Base-by-base conservation (phyloP, 2,329 filamentous ascomycete genomes). In the Tolypocladium cylindrosporum region DNA sequence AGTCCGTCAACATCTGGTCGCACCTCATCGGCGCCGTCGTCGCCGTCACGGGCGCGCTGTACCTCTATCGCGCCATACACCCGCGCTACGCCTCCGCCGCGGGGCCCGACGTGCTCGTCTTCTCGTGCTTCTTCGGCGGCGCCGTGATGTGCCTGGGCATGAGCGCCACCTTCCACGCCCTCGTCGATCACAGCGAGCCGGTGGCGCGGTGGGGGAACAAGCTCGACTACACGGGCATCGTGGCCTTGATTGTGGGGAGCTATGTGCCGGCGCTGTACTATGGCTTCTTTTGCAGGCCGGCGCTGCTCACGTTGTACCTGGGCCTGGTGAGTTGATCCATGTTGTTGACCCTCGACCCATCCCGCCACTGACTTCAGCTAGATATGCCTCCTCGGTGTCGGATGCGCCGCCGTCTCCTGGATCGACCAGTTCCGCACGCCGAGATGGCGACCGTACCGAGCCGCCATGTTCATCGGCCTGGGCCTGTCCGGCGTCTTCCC, bases 191-290 rank as follows among this genome's bases (percentile, higher is more conserved):
- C 72, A 94, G 89, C 21, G 83, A 85, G 42, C 73, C 74, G 1
- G 90, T 97, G 16, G 86, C 88, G 2, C 86, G 83, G 61, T 89
- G 91, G 77, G 92, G 92, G 13, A 97, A 97, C 71, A 90, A 96
- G 71, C 76, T 97, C 58, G 94, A 99, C 70, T 97, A 99, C 70
- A 84, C 93, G 6, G 94, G 94, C 8, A 99, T 99, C 65, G 90
- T 97, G 37, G 84, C 87, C 54, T 76, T 99, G 64, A 97, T 97
- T 59, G 89, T 93, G 64, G 94, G 94, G 8, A 93, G 88, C 69
- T 96, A 93, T 68, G 84, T 97, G 52, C 92, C 94, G 2, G 88
- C 89, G 55, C 73, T 99, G 59, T 94, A 90, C 72, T 96, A 95
- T 71, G 91, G 88, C 4, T 91, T 96, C 70, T 90, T 83, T 66